These are phyloP conservation scores for Murraya koenigii DNA, from an alignment of 345 rosid genomes.

Conservation along the genomic window DNA sequence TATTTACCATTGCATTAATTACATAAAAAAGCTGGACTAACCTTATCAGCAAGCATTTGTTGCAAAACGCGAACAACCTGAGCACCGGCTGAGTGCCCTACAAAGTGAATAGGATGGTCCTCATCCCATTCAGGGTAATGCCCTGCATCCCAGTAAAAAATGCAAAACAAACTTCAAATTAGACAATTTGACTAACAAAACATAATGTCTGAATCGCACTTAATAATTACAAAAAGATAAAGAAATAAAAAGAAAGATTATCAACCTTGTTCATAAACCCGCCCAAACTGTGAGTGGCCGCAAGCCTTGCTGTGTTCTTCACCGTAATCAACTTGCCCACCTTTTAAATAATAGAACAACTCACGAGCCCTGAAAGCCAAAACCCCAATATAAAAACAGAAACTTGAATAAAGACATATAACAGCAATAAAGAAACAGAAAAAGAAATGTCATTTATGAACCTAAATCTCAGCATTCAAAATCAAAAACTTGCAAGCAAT, in stretches of 20 bases:
- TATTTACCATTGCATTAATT: background rate
- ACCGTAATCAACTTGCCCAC: conserved; percentile 93
- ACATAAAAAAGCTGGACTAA: conserved; percentile 23
- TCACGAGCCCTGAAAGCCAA: conserved; percentile 81
- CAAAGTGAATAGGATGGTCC: conserved; percentile 92
- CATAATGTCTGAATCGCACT: background rate
- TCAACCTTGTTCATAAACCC: conserved; percentile 74
- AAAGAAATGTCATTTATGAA: background rate
- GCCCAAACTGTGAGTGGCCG: conserved; percentile 90
- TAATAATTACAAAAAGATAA: background rate
- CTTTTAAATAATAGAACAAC: conserved; percentile 90
- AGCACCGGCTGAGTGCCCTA: conserved; percentile 98
- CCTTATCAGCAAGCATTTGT: conserved; percentile 98
- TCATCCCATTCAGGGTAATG: conserved; percentile 92
- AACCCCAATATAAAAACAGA: background rate
- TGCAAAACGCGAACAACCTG: conserved; percentile 98
- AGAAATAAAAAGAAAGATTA: background rate
- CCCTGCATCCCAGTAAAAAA: conserved; percentile 46
- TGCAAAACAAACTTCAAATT: conserved; percentile 8
- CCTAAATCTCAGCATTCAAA: background rate
- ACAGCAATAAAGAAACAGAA: background rate
- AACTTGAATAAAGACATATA: background rate
- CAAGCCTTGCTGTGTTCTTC: conserved; percentile 86
- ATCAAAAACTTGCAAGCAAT: background rate
- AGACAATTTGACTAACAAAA: conserved; percentile 1